Base-by-base conservation (phyloP, 2,329 filamentous ascomycete species). In the Aspergillus fumigatus region DNA sequence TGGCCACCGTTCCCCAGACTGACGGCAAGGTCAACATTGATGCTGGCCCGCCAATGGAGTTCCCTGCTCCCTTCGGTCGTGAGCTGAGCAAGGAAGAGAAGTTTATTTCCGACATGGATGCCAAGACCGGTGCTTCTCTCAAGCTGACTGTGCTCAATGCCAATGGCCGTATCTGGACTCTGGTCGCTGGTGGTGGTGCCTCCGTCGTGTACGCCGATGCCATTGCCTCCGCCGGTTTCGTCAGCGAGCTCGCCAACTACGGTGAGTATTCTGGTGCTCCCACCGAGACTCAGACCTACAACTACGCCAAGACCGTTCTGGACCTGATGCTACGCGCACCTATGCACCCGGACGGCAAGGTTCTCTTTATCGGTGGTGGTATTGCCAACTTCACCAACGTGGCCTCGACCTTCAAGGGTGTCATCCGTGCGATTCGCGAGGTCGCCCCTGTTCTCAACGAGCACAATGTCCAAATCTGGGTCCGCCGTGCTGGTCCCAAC, bases 371-470 rank as follows among this genome's bases (percentile, higher is more conserved):
- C 67, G 94, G 94, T 78, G 94, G 94, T 82, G 94, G 94, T 85
- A 99, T 99, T 84, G 94, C 94, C 84, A 99, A 99, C 88, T 99
- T 99, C 83, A 99, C 94, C 84, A 99, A 97, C 81, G 94, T 99
- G 54, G 94, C 94, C 59, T 94, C 89, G 69, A 99, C 94, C 63
- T 99, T 99, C 89, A 99, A 99, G 86, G 94, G 94, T 82, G 93
- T 99, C 77, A 99, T 99, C 76, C 89, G 91, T 68, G 94, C 94
- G 59, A 85, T 99, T 65, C 88, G 93, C 65, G 94, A 97, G 79
- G 92, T 93, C 67, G 85, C 92, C 59, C 86, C 87, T 62, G 83
- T 88, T 63, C 85, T 99, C 67, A 86, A 86, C 73, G 94, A 99
- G 85, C 94, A 99, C 87, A 96, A 96, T 72, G 90, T 94, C 65